Percentiles rank a stretch among this genome's conserved stretches.
phyloP scores from a whole-genome alignment of 345 rosid species.

The Turnera subulata region DNA sequence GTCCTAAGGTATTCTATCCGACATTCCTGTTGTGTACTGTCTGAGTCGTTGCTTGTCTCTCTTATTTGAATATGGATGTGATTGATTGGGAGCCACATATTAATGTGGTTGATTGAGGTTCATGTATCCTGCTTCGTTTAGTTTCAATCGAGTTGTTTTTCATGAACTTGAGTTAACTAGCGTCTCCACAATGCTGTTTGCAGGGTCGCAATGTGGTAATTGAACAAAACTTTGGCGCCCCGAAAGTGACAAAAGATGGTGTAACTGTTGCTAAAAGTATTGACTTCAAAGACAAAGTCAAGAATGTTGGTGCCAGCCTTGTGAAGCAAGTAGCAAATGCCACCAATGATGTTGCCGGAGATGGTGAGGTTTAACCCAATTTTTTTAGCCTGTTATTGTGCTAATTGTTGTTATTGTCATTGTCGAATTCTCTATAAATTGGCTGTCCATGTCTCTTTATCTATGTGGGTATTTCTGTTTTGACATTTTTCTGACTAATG shows the following conservation, averaged over 20 bases:
- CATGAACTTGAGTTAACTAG: too few relatives aligned
- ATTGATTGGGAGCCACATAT: not conserved
- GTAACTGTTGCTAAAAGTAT: slow-evolving; percentile 97
- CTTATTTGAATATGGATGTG: not conserved
- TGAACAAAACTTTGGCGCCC: slow-evolving; percentile 95
- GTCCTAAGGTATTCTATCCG: slow-evolving; percentile 66
- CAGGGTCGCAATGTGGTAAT: slow-evolving; percentile 95
- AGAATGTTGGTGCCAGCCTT: slow-evolving; percentile 94
- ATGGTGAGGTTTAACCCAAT: slow-evolving; percentile 47
- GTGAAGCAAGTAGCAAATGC: slow-evolving; percentile 99
- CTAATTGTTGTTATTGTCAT: not conserved
- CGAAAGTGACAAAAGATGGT: slow-evolving; percentile 98
- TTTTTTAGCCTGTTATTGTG: not conserved
- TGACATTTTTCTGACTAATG: not conserved
- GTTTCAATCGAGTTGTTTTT: too few relatives aligned
- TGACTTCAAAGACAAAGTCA: slow-evolving; percentile 83
- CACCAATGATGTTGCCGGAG: slow-evolving; percentile 91
- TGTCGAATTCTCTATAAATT: not conserved
- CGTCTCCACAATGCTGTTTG: not conserved
- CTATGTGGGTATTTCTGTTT: not conserved
- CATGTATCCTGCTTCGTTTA: not conserved
- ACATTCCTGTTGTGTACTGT: not conserved
- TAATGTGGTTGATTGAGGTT: not conserved
- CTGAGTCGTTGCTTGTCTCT: not conserved
- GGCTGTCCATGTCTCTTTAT: too few relatives aligned